These are phyloP conservation scores for Cystofilobasidium capitatum DNA, from an alignment of 768 basidiomycete genomes.

Conservation along the genomic window DNA sequence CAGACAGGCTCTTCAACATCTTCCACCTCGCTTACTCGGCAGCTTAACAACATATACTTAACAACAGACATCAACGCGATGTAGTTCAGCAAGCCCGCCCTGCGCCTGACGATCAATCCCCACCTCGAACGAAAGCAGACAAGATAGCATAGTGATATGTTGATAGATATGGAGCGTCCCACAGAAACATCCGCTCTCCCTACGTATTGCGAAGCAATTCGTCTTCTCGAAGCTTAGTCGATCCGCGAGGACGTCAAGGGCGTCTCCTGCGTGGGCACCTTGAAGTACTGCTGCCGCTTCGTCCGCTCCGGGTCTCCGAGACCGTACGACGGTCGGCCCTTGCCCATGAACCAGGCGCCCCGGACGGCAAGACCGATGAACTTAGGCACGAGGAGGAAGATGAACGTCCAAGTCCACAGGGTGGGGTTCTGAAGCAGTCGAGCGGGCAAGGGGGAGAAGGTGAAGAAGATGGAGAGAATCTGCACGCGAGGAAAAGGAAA, in stretches of 20 bases:
- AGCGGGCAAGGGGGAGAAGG: slow-evolving; percentile 34
- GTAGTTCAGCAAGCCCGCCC: too few species aligned
- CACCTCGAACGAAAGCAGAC: too few species aligned
- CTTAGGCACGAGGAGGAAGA: slow-evolving; percentile 22
- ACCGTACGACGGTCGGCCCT: slow-evolving; percentile 16
- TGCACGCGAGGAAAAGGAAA: slow-evolving; percentile 25
- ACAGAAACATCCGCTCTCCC: too few species aligned
- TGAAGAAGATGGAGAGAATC: slow-evolving; percentile 6
- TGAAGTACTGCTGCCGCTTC: slow-evolving; percentile 4
- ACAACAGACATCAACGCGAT: too few species aligned
- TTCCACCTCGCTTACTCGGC: too few species aligned
- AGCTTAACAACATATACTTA: too few species aligned
- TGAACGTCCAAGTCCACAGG: slow-evolving; percentile 31
- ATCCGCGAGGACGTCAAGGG: not conserved
- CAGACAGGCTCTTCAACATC: too few species aligned
- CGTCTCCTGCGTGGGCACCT: not conserved
- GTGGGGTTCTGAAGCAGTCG: slow-evolving; percentile 30
- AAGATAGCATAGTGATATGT: too few species aligned
- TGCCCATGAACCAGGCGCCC: slow-evolving; percentile 26
- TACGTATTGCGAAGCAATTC: not conserved
- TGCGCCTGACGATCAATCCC: too few species aligned
- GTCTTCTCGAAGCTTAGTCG: not conserved
- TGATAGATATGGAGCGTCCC: too few species aligned
- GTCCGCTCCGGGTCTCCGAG: not conserved
- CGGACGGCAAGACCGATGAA: slow-evolving; percentile 26